These are phyloP conservation scores for Cryptococcus deneoformans DNA, from an alignment of 1,284 basidiomycete genomes.

Conservation along the genomic window DNA sequence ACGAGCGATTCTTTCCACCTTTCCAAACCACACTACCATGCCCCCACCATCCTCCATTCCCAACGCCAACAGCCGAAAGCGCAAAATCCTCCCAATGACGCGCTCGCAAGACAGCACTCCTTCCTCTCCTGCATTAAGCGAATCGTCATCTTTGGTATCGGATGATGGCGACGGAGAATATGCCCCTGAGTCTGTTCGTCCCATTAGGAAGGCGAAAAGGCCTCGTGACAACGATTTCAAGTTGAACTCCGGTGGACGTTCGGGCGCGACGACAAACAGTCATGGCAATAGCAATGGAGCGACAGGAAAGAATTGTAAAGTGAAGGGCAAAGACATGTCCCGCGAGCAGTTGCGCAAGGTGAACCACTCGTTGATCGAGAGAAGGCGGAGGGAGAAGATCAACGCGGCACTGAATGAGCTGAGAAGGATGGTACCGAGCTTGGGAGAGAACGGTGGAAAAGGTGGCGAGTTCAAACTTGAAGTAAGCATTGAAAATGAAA, in stretches of 20 bases:
- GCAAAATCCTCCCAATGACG: background rate
- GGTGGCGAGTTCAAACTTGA: conserved; percentile 51
- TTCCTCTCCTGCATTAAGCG: too few species aligned
- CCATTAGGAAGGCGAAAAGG: background rate
- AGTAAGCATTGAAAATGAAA: conserved; percentile 19
- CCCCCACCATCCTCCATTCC: background rate
- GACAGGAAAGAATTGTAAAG: background rate
- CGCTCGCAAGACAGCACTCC: too few species aligned
- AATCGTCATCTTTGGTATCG: background rate
- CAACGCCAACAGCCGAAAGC: background rate
- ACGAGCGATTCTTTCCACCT: too few species aligned
- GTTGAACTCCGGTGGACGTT: background rate
- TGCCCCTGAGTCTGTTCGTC: background rate
- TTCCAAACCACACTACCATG: too few species aligned
- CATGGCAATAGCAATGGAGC: too few species aligned
- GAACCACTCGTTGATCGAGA: conserved; percentile 48
- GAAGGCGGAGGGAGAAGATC: conserved; percentile 50
- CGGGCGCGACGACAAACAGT: background rate
- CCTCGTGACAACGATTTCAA: too few species aligned
- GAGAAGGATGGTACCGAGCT: conserved; percentile 46
- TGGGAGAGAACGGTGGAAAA: conserved; percentile 39
- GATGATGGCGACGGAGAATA: background rate
- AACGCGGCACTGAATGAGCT: conserved; percentile 44
- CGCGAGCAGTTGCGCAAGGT: conserved; percentile 46
- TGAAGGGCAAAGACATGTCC: conserved; percentile 19